Percentiles rank a stretch among this genome's conserved stretches.
Evolutionary conservation across 192 early-diverging fungal species (phyloP).

Genomic region (Podila verticillata): DNA sequence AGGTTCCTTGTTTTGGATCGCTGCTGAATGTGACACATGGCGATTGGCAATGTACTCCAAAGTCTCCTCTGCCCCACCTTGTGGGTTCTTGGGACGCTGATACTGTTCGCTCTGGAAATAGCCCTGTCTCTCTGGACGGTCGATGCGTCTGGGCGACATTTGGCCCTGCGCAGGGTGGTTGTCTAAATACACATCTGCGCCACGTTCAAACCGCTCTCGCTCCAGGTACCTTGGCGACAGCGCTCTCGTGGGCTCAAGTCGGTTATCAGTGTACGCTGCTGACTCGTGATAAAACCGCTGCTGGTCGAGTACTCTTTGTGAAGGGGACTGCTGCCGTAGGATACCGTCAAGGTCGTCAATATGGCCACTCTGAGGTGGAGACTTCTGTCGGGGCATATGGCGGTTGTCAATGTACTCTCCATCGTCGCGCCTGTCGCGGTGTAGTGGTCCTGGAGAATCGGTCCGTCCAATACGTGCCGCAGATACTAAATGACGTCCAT

Average conservation of each 20-base stretch:
- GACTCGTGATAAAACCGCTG: background rate
- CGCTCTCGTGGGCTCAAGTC: background rate
- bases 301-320: conserved; percentile 2
- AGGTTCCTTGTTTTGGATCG: conserved; percentile 13
- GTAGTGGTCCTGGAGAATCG: background rate
- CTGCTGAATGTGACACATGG: conserved; percentile 11
- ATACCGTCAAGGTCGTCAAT: background rate
- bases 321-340: background rate
- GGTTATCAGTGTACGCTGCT: background rate
- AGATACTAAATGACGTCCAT: conserved; percentile 9
- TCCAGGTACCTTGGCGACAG: background rate
- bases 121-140: background rate
- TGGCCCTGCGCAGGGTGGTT: background rate
- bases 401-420: background rate
- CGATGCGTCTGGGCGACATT: background rate
- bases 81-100: background rate
- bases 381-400: background rate
- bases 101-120: background rate
- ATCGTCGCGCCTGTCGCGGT: background rate
- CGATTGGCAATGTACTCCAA: background rate
- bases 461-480: conserved; percentile 10
- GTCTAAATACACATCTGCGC: background rate
- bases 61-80: background rate
- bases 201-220: background rate
- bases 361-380: background rate